A percentile compares a stretch with the other conserved stretches of the same genome.
These are phyloP conservation scores for Tubosaeta sp. DNA, from an alignment of 768 basidiomycete genomes.

Conservation along the genomic window DNA sequence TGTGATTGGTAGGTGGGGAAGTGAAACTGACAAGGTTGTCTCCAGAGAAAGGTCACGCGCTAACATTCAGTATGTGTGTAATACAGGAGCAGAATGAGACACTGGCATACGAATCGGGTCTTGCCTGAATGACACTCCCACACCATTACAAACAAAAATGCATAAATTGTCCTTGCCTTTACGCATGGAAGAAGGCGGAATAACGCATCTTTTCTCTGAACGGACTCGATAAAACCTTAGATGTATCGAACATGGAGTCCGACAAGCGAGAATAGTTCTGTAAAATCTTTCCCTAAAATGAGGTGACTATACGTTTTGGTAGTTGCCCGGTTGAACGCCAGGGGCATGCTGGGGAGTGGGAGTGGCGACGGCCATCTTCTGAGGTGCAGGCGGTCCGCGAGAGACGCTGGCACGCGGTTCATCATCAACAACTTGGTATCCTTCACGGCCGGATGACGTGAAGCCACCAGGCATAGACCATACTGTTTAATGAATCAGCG, in stretches of 20 bases:
- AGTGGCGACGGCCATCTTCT: conserved; percentile 8
- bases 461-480: conserved; percentile 80
- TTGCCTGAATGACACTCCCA: not conserved
- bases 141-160: not conserved
- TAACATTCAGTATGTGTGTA: not conserved
- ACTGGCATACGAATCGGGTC: not conserved
- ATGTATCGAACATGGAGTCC: not conserved
- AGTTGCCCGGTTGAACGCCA: conserved; percentile 19
- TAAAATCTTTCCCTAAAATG: not conserved
- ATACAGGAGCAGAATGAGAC: not conserved
- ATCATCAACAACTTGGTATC: conserved; percentile 63
- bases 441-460: conserved; percentile 47
- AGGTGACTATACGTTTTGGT: conserved; percentile 19
- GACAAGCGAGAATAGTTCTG: too few relatives aligned
- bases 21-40: too few relatives aligned
- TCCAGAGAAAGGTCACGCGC: too few relatives aligned
- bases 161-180: not conserved
- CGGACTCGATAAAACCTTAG: not conserved
- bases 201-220: not conserved
- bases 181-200: not conserved
- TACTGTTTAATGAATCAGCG: conserved; percentile 36
- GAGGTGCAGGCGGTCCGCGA: conserved; percentile 14
- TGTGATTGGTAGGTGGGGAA: too few relatives aligned
- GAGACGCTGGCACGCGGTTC: conserved; percentile 20
- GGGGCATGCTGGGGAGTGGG: conserved; percentile 15